Conservation (phyloP, 2,329 filamentous ascomycete genomes). For the Emericellopsis cladophorae region DNA sequence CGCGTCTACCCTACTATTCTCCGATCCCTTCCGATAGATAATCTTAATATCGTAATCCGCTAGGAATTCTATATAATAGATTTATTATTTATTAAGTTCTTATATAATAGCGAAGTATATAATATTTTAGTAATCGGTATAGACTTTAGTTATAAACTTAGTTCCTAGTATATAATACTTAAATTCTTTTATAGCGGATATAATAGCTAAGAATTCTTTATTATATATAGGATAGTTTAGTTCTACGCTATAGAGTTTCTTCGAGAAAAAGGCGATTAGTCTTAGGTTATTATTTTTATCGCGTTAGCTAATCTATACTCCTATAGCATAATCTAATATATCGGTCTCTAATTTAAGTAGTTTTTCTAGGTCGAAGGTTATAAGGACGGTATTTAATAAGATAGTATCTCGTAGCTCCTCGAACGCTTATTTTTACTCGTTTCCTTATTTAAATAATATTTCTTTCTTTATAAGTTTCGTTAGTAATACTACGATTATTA, state of each 20-base stretch:
- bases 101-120: slow-evolving; percentile 6
- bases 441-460: no score
- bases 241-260: background rate
- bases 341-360: no score
- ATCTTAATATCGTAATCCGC: slow-evolving; percentile 7
- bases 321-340: no score
- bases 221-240: slow-evolving; percentile 2
- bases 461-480: no score
- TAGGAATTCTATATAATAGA: slow-evolving; percentile 7
- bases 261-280: no score
- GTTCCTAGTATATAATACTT: background rate
- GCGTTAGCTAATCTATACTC: no score
- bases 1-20: slow-evolving; percentile 4
- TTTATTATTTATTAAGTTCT: slow-evolving; percentile 6
- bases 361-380: no score
- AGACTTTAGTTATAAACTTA: background rate
- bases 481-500: no score
- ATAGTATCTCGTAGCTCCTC: no score
- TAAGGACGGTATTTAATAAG: slow-evolving; percentile 1
- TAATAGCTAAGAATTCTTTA: slow-evolving; percentile 3
- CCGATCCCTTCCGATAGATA: slow-evolving; percentile 5
- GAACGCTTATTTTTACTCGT: background rate
- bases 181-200: slow-evolving; percentile 3
- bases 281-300: no score
- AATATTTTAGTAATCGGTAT: slow-evolving; percentile 11